Evolutionary conservation across 31 red algal genomes (phyloP), one percentile per base, ranked within the genome.

Genomic region (Odonthalia washingtoniensis): DNA sequence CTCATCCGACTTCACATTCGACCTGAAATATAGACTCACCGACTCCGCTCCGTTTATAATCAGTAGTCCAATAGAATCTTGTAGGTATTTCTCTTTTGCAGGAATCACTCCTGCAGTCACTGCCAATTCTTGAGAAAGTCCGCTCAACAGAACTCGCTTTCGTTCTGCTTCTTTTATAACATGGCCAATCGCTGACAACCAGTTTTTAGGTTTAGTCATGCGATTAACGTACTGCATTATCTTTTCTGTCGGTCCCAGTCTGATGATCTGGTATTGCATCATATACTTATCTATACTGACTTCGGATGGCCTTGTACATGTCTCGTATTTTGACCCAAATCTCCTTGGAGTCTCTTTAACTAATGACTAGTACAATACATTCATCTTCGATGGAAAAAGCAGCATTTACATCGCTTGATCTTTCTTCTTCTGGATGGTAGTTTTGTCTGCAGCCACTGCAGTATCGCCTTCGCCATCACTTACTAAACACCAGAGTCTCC

Each of bases 51-150:
- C 21, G 46, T 53, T 46, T 28, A 1, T 60, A 0, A 44, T 60
- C n/a, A 80, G 42, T 0, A 57, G 40, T 24, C 43, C 66, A 30
- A 70, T 66, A 24, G 57, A 65, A 18, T 69, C 62, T 40, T 34
- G 1, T 31, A 69, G 63, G 27, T 0, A 83, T 69, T 67, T 68
- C n/a, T 83, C 38, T 40, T 21, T 67, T 68, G 31, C 80, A 32
- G 32, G 80, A 21, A 83, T 34, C 26, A 83, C 46, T 36, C 0
- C 62, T 0, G 38, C 1, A 17, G 46, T 37, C 0, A 83, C 36
- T 33, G 31, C 80, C 36, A 49, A 83, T 21, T 83, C 63, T 27
- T 69, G 5, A 69, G 21, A 31, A 3, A 83, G 80, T 36, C 80
- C 80, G 5, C 63, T 0, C 34, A 69, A 31, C 16, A 69, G 80